Evolutionary conservation across 768 basidiomycete species (phyloP).

Genomic region (Suillus fuscotomentosus): DNA sequence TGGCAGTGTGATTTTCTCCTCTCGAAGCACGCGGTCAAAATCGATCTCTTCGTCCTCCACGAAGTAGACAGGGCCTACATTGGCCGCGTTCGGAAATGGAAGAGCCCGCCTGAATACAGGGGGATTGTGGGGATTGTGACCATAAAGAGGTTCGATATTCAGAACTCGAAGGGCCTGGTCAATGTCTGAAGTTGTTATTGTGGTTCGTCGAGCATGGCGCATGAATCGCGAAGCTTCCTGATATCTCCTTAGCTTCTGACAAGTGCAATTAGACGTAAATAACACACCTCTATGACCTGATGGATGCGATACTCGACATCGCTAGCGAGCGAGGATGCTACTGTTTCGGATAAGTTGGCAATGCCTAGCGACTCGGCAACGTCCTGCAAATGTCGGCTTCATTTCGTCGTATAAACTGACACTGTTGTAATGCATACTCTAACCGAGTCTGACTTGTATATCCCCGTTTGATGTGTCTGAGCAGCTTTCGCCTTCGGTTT

Average conservation of each 20-base stretch:
- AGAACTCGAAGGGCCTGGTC: conserved; percentile 92
- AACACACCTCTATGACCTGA: conserved; percentile 83
- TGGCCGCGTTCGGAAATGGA: conserved; percentile 40
- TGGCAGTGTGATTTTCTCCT: conserved; percentile 81
- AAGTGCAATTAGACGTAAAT: not conserved
- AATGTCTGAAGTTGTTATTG: conserved; percentile 85
- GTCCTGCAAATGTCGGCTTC: conserved; percentile 53
- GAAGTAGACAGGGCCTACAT: conserved; percentile 80
- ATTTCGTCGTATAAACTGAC: conserved; percentile 8
- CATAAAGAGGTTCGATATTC: conserved; percentile 96
- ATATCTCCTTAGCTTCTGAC: not conserved
- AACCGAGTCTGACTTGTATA: conserved; percentile 62
- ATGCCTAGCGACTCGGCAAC: conserved; percentile 87
- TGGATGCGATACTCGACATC: conserved; percentile 97
- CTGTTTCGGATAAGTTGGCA: conserved; percentile 67
- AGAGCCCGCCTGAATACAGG: conserved; percentile 43
- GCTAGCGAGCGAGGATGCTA: conserved; percentile 84
- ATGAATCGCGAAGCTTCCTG: conserved; percentile 95
- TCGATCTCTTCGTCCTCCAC: conserved; percentile 98
- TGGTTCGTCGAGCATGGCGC: conserved; percentile 90
- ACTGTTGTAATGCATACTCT: conserved; percentile 42
- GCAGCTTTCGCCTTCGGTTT: conserved; percentile 48
- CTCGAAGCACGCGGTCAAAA: conserved; percentile 85
- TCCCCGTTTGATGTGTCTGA: conserved; percentile 53
- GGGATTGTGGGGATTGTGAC: conserved; percentile 36